Percentiles rank a stretch among this genome's conserved stretches.
These are phyloP conservation scores for Raffaelea albimanens DNA, from an alignment of 2,329 filamentous ascomycete species.

Conservation along the genomic window DNA sequence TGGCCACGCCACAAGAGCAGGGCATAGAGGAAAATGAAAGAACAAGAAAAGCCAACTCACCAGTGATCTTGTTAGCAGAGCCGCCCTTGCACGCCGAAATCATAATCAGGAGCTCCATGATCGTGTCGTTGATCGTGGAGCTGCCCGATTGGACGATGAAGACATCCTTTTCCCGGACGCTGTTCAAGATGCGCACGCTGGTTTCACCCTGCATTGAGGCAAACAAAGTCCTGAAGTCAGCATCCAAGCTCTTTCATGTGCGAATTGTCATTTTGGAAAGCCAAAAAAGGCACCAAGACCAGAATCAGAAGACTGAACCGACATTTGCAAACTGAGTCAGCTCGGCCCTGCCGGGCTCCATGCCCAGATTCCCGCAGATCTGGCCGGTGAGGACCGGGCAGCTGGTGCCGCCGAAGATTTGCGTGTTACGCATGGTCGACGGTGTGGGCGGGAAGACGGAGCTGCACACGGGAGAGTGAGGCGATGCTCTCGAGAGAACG, in stretches of 20 bases:
- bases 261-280: too few relatives aligned
- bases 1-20: neutral
- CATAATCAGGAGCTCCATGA: slow-evolving; percentile 99
- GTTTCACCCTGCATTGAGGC: slow-evolving; percentile 49
- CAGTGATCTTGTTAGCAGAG: slow-evolving; percentile 92
- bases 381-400: slow-evolving; percentile 55
- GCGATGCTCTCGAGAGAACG: neutral
- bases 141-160: slow-evolving; percentile 98
- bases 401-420: slow-evolving; percentile 59
- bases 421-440: slow-evolving; percentile 36
- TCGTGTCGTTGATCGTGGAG: slow-evolving; percentile 91
- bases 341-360: slow-evolving; percentile 54
- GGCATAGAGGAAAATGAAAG: too few relatives aligned
- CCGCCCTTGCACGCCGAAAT: slow-evolving; percentile 97
- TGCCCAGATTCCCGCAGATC: slow-evolving; percentile 60
- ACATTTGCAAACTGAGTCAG: slow-evolving; percentile 62
- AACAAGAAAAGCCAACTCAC: slow-evolving; percentile 31
- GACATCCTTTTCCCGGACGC: slow-evolving; percentile 94
- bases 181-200: slow-evolving; percentile 59
- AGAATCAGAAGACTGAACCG: slow-evolving; percentile 13
- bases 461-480: neutral
- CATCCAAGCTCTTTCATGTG: too few relatives aligned
- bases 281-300: neutral
- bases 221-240: slow-evolving; percentile 11
- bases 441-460: neutral